Conservation (phyloP, 2,329 filamentous ascomycete species). For the Beauveria sp. region DNA sequence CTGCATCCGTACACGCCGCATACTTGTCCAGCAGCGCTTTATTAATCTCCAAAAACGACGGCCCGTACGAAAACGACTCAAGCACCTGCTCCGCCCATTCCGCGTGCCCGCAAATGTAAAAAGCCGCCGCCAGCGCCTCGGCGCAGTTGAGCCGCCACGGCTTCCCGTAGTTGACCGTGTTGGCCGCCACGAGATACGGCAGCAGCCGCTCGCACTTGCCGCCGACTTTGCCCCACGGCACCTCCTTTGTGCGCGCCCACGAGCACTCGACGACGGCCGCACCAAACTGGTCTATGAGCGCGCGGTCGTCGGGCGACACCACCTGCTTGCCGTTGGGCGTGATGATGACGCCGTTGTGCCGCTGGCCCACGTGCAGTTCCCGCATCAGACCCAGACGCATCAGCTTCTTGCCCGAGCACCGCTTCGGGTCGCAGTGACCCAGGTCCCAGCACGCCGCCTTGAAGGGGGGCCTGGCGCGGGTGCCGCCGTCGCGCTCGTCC, state of each 20-base stretch:
- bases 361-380: constrained; percentile 83
- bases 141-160: constrained; percentile 95
- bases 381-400: constrained; percentile 92
- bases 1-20: constrained; percentile 73
- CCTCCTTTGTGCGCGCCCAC: constrained; percentile 87
- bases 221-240: constrained; percentile 85
- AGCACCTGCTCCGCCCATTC: constrained; percentile 88
- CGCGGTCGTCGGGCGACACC: constrained; percentile 73
- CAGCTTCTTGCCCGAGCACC: constrained; percentile 90
- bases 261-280: constrained; percentile 96
- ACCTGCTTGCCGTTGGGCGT: constrained; percentile 88
- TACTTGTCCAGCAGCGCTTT: constrained; percentile 73
- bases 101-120: constrained; percentile 81
- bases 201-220: constrained; percentile 87
- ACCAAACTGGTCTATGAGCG: constrained; percentile 77
- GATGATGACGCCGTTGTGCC: constrained; percentile 85
- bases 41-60: constrained; percentile 88
- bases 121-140: constrained; percentile 87
- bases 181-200: constrained; percentile 92
- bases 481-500: constrained; percentile 16
- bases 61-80: constrained; percentile 79
- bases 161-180: constrained; percentile 94
- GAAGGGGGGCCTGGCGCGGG: constrained; percentile 48
- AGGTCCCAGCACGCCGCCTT: constrained; percentile 98
- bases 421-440: constrained; percentile 93